phyloP scores from a whole-genome alignment of 192 early-diverging fungal genomes.

The Funneliformis geosporum region DNA sequence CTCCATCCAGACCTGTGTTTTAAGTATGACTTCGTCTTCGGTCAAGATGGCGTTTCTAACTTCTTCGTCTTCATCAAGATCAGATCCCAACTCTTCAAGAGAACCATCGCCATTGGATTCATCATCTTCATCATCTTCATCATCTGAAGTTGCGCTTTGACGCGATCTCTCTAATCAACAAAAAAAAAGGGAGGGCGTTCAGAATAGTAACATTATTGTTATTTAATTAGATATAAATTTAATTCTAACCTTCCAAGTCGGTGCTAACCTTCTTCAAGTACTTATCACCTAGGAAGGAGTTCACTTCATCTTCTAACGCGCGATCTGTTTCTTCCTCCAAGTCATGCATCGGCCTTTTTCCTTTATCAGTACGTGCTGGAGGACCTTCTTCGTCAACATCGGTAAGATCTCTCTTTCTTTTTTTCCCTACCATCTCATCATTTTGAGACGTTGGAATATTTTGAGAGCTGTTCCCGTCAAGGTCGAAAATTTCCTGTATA shows the following conservation, averaged over 20 bases:
- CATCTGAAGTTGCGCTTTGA: constrained; percentile 9
- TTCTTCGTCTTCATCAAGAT: constrained; percentile 79
- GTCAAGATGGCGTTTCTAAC: constrained; percentile 66
- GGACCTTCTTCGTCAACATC: constrained; percentile 38
- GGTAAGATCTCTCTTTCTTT: constrained; percentile 33
- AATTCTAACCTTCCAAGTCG: neutral
- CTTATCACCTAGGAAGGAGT: neutral
- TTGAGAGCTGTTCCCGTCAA: neutral
- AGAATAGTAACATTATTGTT: neutral
- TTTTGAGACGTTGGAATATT: neutral
- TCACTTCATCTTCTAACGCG: constrained; percentile 13
- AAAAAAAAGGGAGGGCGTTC: neutral
- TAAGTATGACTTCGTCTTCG: constrained; percentile 76
- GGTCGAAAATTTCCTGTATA: neutral
- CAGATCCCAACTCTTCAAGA: constrained; percentile 27
- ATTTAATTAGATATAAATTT: neutral
- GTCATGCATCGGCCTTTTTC: constrained; percentile 34
- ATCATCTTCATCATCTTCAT: neutral
- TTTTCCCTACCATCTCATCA: constrained; percentile 33
- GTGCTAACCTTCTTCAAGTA: neutral
- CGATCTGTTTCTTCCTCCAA: constrained; percentile 36
- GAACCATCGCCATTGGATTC: neutral
- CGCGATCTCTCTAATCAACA: neutral
- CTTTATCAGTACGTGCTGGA: constrained; percentile 36
- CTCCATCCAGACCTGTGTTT: constrained; percentile 83